phyloP scores from a whole-genome alignment of 2,329 filamentous ascomycete genomes.

The Claviceps arundinis region DNA sequence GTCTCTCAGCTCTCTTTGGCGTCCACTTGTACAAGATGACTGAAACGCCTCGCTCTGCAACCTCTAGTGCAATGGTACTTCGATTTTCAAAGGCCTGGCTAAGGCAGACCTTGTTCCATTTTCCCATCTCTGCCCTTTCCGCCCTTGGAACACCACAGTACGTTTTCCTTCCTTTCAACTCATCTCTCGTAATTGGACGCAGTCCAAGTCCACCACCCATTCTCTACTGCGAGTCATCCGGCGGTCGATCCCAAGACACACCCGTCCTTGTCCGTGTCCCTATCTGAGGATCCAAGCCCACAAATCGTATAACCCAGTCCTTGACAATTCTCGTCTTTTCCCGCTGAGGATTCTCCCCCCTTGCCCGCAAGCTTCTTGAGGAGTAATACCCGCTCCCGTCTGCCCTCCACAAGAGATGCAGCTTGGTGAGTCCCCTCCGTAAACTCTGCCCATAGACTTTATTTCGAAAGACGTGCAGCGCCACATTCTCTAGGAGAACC shows the following conservation, averaged over 20 bases:
- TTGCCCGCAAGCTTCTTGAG: slow-evolving; percentile 30
- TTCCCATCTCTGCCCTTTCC: neutral
- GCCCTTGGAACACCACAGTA: slow-evolving; percentile 15
- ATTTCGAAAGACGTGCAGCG: slow-evolving; percentile 58
- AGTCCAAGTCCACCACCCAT: neutral
- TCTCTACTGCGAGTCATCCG: slow-evolving; percentile 25
- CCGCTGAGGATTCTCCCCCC: slow-evolving; percentile 30
- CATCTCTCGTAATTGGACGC: neutral
- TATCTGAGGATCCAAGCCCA: slow-evolving; percentile 27
- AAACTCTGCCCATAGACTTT: slow-evolving; percentile 79
- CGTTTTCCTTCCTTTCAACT: neutral
- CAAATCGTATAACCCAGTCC: slow-evolving; percentile 64
- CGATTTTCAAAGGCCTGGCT: too few species aligned
- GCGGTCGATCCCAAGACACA: slow-evolving; percentile 24
- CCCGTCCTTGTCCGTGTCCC: slow-evolving; percentile 6
- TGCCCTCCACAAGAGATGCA: slow-evolving; percentile 51
- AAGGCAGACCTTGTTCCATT: neutral
- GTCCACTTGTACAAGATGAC: too few species aligned
- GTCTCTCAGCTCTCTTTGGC: too few species aligned
- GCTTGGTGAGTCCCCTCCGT: slow-evolving; percentile 53
- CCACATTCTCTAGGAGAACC: slow-evolving; percentile 67
- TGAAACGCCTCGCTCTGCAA: too few species aligned
- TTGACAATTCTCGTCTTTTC: slow-evolving; percentile 54
- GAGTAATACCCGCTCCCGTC: slow-evolving; percentile 42
- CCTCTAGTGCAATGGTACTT: too few species aligned